Evolutionary conservation across 805 yeast genomes (phyloP), one percentile per base, ranked within the genome.

Genomic region (Blastobotrys muscicola): DNA sequence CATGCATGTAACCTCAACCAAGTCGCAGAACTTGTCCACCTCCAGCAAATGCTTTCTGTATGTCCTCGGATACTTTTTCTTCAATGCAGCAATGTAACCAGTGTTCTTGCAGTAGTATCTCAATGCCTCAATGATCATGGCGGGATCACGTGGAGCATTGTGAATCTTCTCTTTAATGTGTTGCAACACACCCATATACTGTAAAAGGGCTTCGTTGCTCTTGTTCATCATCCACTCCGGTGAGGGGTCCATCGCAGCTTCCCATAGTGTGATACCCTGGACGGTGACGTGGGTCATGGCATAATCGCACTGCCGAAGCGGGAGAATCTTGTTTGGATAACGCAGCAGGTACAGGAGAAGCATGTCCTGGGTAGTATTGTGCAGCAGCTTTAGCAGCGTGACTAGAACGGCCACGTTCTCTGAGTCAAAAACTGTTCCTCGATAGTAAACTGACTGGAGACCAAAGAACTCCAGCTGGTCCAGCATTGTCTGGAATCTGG

Each of bases 341-440:
- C 51, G 30, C 29, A 49, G 29, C 29, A 47, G 26, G 29, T 47
- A 43, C 16, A 41, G 15, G 3, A 49, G 33, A 20, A 33, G 33
- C 16, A 48, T 31, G 23, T 46, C 51, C 32, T 47, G 41, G 12
- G 33, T 36, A 8, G 29, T 35, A 33, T 38, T 40, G 14, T 43
- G 41, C 12, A 50, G 33, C 16, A 47, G 39, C 45, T 50, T 50
- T 31, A 50, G 36, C 8, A 46, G 14, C 2, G 47, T 38, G 34
- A 39, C 39, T 9, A 50, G 20, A 4, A 47, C 47, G 15, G 47
- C 31, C 12, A 13, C 23, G 36, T 38, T n/a, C 16, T 38, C 41
- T n/a, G 20, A 14, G 29, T 20, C 46, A 10, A 37, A 23, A 8
- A 11, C 8, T 8, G 33, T 34, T 4, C 20, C 33, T 10, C 36